Conservation (phyloP, 768 basidiomycete species). For the Suillus subluteus region DNA sequence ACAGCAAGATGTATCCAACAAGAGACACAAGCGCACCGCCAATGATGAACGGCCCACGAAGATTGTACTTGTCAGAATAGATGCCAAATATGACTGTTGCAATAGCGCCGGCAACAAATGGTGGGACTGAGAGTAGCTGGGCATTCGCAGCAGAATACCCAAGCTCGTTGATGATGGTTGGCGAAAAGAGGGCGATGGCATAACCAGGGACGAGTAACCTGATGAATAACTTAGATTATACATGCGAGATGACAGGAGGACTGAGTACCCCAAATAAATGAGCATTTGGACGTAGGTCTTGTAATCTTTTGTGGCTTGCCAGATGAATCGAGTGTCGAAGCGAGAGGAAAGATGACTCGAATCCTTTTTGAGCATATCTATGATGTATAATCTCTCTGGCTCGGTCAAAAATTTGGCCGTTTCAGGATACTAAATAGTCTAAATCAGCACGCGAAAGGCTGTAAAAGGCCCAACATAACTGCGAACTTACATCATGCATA, state of each 20-base stretch:
- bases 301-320: slow-evolving; percentile 52
- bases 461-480: neutral
- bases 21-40: slow-evolving; percentile 45
- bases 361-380: slow-evolving; percentile 48
- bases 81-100: slow-evolving; percentile 46
- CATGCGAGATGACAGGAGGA: slow-evolving; percentile 16
- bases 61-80: slow-evolving; percentile 44
- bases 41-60: slow-evolving; percentile 55
- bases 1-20: slow-evolving; percentile 58
- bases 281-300: slow-evolving; percentile 38
- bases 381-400: slow-evolving; percentile 42
- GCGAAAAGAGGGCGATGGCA: slow-evolving; percentile 52
- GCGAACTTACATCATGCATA: slow-evolving; percentile 53
- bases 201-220: slow-evolving; percentile 51
- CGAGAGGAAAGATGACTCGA: slow-evolving; percentile 47
- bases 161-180: slow-evolving; percentile 52
- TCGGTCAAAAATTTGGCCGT: slow-evolving; percentile 59
- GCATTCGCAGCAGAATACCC: slow-evolving; percentile 56
- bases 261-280: slow-evolving; percentile 45
- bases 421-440: slow-evolving; percentile 50
- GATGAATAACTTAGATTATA: slow-evolving; percentile 2
- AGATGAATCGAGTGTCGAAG: slow-evolving; percentile 47
- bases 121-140: slow-evolving; percentile 51
- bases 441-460: neutral
- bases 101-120: slow-evolving; percentile 50